phyloP scores from a whole-genome alignment of 106 monocot genomes.

The Acorus gramineus region DNA sequence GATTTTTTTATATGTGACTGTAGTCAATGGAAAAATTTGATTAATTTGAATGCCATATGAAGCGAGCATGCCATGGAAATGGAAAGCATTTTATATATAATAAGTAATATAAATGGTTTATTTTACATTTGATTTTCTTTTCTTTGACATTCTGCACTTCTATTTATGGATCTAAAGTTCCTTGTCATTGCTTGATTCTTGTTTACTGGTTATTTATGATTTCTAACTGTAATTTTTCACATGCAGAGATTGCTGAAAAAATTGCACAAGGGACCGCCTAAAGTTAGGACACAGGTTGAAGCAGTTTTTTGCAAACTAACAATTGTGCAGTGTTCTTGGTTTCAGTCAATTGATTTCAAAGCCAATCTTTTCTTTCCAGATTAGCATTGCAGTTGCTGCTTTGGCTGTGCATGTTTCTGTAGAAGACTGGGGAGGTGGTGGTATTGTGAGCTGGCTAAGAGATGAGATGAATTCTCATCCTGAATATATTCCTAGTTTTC shows the following conservation, averaged over 20 bases:
- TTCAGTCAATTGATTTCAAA: background rate
- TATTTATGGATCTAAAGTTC: no score
- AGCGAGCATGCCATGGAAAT: no score
- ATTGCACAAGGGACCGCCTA: conserved; percentile 68
- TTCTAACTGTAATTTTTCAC: conserved; percentile 9
- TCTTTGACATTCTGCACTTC: no score
- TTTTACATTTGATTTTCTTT: no score
- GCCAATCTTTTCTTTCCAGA: conserved; percentile 32
- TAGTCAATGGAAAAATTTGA: no score
- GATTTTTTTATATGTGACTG: no score
- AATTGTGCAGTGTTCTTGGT: no score
- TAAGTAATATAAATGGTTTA: no score
- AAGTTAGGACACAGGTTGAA: conserved; percentile 92
- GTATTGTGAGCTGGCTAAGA: conserved; percentile 81
- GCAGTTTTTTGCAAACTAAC: no score
- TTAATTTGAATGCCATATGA: no score
- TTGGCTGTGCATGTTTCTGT: conserved; percentile 87
- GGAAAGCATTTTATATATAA: no score
- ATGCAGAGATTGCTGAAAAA: conserved; percentile 76
- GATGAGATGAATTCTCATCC: conserved; percentile 82
- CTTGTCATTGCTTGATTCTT: no score
- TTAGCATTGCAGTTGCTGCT: conserved; percentile 89
- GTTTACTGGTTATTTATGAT: background rate
- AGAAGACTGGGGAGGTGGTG: conserved; percentile 88
- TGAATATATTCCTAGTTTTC: conserved; percentile 69